Base-by-base conservation (phyloP, 2,329 filamentous ascomycete genomes). In the Monilinia aucupariae region DNA sequence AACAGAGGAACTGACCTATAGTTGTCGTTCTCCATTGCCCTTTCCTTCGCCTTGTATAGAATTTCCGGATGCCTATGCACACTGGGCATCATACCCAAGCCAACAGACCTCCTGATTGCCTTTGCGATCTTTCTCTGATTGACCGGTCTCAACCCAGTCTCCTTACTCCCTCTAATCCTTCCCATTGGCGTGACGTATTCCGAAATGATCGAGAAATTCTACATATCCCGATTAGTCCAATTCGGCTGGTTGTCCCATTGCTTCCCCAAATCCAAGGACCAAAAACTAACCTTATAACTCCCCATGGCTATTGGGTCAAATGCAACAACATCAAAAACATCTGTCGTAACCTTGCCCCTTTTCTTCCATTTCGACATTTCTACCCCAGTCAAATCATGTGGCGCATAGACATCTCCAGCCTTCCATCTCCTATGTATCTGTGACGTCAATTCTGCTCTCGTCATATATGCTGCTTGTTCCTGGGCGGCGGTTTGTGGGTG, bases 91-190 rank as follows among this genome's bases (percentile, higher is more conserved):
- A 97, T 80, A 20, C 94, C 94, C 73, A 97, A 82, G 1, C 92
- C 94, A 71, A 97, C 88, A 25, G 90, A 88, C 70, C 94, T 84
- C 68, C 94, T 82, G 71, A 99, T 89, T 60, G 96, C 93, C 80
- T 96, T 97, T 66, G 93, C 90, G 74, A 99, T 86, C 78, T 89
- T 92, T 69, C 94, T 84, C 80, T 99, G 94, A 80, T 97, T 97
- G 68, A 90, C 88, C 3, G 90, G 89, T 63, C 91, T 84, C 65
- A 99, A 80, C 17, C 91, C 91, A 0, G 92, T 97, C 30, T 87
- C 80, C 7, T 76, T 81, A n/a, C 84, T 81, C 74, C 89, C 86
- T 77, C 85, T 89, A 75, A 99, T 97, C 64, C 92, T 85, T 58
- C 93, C 94, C 78, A 91, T 90, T 13, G 87, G 78, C 0, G 90